phyloP scores from a whole-genome alignment of 441 rosid species.

The Aleurites moluccanus region DNA sequence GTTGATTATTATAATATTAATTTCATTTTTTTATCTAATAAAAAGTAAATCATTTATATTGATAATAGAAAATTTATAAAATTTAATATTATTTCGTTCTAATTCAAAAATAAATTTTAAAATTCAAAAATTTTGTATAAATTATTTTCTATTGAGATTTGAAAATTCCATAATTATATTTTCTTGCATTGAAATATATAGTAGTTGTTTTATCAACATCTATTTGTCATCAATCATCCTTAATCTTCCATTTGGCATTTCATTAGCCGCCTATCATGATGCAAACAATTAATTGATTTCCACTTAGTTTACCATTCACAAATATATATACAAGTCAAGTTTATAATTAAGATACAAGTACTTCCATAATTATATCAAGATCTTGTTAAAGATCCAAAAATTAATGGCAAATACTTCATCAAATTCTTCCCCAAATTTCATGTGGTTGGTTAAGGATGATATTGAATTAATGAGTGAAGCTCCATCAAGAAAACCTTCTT shows the following conservation, averaged over 20 bases:
- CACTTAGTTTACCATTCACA: background rate
- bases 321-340: background rate
- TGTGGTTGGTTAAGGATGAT: slow-evolving; percentile 19
- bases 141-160: background rate
- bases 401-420: slow-evolving; percentile 9
- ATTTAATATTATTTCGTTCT: too few relatives aligned
- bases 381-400: background rate
- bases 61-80: too few relatives aligned
- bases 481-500: slow-evolving; percentile 13
- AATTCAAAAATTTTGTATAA: too few relatives aligned
- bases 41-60: too few relatives aligned
- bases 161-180: background rate
- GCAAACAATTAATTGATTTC: background rate
- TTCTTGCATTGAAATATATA: background rate
- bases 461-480: slow-evolving; percentile 9
- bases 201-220: slow-evolving; percentile 7
- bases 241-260: slow-evolving; percentile 22
- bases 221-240: slow-evolving; percentile 13
- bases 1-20: too few relatives aligned
- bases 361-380: background rate
- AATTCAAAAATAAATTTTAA: too few relatives aligned
- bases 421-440: slow-evolving; percentile 8
- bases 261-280: background rate
- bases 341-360: too few relatives aligned
- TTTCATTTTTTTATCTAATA: too few relatives aligned